Conservation (phyloP, 164 flowering plant species). For the Magnolia sinica region DNA sequence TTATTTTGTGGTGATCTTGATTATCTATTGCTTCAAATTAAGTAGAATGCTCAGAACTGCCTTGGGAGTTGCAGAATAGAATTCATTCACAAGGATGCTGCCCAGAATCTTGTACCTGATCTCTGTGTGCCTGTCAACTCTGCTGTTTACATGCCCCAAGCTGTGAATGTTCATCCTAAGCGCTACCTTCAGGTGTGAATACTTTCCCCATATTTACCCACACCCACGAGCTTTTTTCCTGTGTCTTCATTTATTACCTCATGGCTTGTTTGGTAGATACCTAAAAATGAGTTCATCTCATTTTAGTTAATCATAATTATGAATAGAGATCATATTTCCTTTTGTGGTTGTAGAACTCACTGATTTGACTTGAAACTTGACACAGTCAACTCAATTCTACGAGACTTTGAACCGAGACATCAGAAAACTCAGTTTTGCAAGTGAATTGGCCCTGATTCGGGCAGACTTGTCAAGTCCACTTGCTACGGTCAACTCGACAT, state of each 20-base stretch:
- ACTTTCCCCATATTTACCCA: background rate
- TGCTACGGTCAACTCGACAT: too few species aligned
- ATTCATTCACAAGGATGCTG: conserved; percentile 46
- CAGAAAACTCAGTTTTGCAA: too few species aligned
- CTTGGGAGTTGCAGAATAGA: conserved; percentile 72
- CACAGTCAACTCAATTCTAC: too few species aligned
- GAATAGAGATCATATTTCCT: background rate
- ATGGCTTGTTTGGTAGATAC: background rate
- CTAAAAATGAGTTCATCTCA: background rate
- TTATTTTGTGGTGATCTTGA: conserved; percentile 10
- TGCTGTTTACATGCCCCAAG: conserved; percentile 90
- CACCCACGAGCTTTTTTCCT: background rate
- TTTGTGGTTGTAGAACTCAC: too few species aligned
- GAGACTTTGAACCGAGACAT: too few species aligned
- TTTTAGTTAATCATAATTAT: background rate
- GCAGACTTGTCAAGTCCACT: too few species aligned
- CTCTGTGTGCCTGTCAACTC: conserved; percentile 56
- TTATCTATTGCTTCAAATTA: conserved; percentile 16
- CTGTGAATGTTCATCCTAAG: conserved; percentile 75
- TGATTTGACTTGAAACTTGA: too few species aligned
- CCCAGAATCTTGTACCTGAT: conserved; percentile 57
- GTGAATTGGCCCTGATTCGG: too few species aligned
- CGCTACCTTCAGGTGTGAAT: conserved; percentile 68
- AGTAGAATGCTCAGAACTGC: conserved; percentile 78
- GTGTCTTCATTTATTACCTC: background rate